Evolutionary conservation across 2,329 filamentous ascomycete genomes (phyloP), one percentile per base, ranked within the genome.

Genomic region (Aurifilum marmelostoma): DNA sequence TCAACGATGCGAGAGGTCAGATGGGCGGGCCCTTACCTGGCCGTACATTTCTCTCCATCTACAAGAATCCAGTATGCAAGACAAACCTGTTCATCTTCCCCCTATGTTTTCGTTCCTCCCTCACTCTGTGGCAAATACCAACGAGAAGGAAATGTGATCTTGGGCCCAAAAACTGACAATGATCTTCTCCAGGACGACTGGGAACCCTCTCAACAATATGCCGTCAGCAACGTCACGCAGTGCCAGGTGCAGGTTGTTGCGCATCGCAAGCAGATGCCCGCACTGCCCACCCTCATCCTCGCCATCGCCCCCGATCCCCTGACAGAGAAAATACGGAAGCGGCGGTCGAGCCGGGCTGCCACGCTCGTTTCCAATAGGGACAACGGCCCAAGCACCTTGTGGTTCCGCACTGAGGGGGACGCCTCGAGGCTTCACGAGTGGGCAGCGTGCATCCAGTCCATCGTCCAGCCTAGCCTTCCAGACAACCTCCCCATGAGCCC

Each of bases 331-430:
- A 80, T 88, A 71, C 85, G 87, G 67, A 91, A 90, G 74, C 85
- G 89, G 63, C 83, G 89, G 70, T 91, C 89, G 61, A 91, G 88
- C 73, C 83, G 88, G 70, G 87, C 89, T 3, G 84, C 86, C 4
- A 86, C 86, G 3, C 79, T 91, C 29, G 69, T 71, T 32, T 77
- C 80, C 8, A 83, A 79, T 68, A 88, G 85, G 74, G 85, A 88
- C 21, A 78, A 82, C 1, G 77, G 79, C 11, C 79, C 83, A 2
- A 82, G 80, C 11, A 84, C 83, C 0, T 76, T 91, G 2, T 85
- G 85, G 79, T 90, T 91, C 71, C 86, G 89, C 41, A 79, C 83
- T 0, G 80, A 82, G 60, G 82, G 80, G 65, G 58, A 71, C 11
- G 47, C 54, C 29, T 61, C 56, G 18, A 47, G 56, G 41, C 82